These are phyloP conservation scores for Linderniella brevidens DNA, from an alignment of 257 asterid genomes.

Conservation along the genomic window DNA sequence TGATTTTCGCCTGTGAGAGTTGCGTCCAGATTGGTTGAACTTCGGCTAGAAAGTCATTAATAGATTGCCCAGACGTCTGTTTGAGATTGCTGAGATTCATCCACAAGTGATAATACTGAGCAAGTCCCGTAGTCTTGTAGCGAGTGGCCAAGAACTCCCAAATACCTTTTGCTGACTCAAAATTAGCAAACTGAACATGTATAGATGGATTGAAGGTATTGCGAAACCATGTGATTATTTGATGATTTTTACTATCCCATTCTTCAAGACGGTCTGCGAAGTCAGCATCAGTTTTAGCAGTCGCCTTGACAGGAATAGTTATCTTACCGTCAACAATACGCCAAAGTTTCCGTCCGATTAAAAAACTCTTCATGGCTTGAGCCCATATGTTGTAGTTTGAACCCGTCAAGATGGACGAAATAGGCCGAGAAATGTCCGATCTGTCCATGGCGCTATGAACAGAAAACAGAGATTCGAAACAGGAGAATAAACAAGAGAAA, in stretches of 20 bases:
- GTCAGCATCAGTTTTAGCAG: not conserved
- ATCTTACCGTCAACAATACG: slow-evolving; percentile 2
- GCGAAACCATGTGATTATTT: not conserved
- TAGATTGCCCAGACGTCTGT: slow-evolving; percentile 3
- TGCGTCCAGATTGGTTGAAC: slow-evolving; percentile 7
- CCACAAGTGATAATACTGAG: slow-evolving; percentile 1
- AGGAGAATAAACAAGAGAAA: too few relatives aligned
- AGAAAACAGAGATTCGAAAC: too few relatives aligned
- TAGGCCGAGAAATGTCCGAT: not conserved
- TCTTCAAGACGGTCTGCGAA: too few relatives aligned
- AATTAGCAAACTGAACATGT: slow-evolving; percentile 7
- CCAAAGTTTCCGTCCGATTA: slow-evolving; percentile 8
- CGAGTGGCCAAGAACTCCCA: slow-evolving; percentile 2
- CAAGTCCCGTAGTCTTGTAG: slow-evolving; percentile 3
- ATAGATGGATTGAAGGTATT: not conserved
- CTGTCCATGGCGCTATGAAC: not conserved
- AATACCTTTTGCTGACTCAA: not conserved
- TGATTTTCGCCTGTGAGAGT: slow-evolving; percentile 4
- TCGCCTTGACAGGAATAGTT: not conserved
- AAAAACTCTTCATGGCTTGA: slow-evolving; percentile 5
- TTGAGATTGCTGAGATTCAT: slow-evolving; percentile 1
- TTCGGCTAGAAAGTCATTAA: slow-evolving; percentile 10
- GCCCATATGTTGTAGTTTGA: slow-evolving; percentile 5
- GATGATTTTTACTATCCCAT: slow-evolving; percentile 12
- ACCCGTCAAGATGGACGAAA: not conserved